phyloP scores from a whole-genome alignment of 1,284 basidiomycete genomes.

The Sanguinoderma infundibulare region DNA sequence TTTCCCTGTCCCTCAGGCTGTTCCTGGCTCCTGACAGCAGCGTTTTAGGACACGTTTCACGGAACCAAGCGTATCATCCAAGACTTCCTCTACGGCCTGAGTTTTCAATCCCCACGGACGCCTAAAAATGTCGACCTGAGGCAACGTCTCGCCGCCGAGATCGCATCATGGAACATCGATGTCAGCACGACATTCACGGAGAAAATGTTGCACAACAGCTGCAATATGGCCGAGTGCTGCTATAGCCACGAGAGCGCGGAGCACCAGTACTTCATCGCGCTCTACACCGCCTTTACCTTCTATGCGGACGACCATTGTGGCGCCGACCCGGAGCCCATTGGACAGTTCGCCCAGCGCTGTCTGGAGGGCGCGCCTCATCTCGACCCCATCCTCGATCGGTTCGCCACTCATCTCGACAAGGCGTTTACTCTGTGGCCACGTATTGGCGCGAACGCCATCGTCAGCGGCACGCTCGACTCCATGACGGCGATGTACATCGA shows the following conservation, averaged over 20 bases:
- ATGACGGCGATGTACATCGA: constrained; percentile 20
- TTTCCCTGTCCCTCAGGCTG: neutral
- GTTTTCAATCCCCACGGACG: constrained; percentile 1
- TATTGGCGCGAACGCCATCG: constrained; percentile 17
- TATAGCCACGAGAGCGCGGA: constrained; percentile 7
- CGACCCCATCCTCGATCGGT: constrained; percentile 17
- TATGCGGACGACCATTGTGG: constrained; percentile 15
- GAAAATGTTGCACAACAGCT: constrained; percentile 11
- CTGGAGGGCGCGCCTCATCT: constrained; percentile 12
- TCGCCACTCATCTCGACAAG: constrained; percentile 8
- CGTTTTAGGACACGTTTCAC: neutral
- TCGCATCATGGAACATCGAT: constrained; percentile 7
- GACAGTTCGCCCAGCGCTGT: constrained; percentile 14
- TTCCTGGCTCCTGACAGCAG: neutral
- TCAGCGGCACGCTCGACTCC: constrained; percentile 21
- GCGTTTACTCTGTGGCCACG: constrained; percentile 14
- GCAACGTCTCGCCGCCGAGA: constrained; percentile 2
- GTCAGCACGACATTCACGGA: constrained; percentile 5
- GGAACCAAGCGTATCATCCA: neutral
- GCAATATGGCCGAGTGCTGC: constrained; percentile 13
- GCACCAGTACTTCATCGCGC: constrained; percentile 10
- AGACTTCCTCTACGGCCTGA: constrained; percentile 1
- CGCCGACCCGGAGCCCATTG: constrained; percentile 6
- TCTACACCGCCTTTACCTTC: constrained; percentile 11
- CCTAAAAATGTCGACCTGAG: neutral